Base-by-base conservation (phyloP, 176 grass and related monocot genomes). In the Aegilops longissima region DNA sequence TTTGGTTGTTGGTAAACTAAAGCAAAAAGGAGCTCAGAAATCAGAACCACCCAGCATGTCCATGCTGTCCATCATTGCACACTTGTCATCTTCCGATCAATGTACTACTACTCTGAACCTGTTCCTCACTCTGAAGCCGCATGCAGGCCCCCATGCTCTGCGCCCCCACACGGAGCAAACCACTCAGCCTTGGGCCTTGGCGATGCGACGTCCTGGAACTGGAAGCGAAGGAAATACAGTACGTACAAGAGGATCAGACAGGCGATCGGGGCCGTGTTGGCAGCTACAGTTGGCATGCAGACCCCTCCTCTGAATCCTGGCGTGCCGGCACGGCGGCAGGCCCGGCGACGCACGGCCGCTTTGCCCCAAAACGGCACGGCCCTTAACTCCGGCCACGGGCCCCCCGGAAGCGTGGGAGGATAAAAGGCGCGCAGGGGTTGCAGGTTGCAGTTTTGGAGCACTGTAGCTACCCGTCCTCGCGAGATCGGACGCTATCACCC, bases 361-460 rank as follows among this genome's bases (percentile, higher is more conserved):
- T 39, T 70, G 33, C 71, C 36, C 72, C 0, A 3, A 78, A 89
- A 84, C 38, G 82, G 82, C 56, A 59, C 2, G 74, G 51, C 66
- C 80, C 82, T 78, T 36, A 71, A 83, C 64, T 83, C 51, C 10
- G 14, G 1, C 74, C 74, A n/a, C 25, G 21, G 24, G 42, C 24
- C 72, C 72, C 45, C 51, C 49, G 14, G 78, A 84, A 5, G 72
- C 69, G 54, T 83, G 84, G 58, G 77, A 30, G 35, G 5, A 54
- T 47, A 30, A 86, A 82, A 82, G 71, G 78, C 49, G 1, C 5
- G 1, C 58, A 29, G 78, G 2, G 12, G 2, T 30, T 27, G 45
- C 58, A 81, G 78, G 33, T 86, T 90, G 84, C 89, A 11, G 84
- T 90, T 90, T 90, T 8, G 1, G 84, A 80, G 74, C 74, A 79